These are phyloP conservation scores for Brassica rapa DNA, from an alignment of 345 rosid genomes.

Conservation along the genomic window DNA sequence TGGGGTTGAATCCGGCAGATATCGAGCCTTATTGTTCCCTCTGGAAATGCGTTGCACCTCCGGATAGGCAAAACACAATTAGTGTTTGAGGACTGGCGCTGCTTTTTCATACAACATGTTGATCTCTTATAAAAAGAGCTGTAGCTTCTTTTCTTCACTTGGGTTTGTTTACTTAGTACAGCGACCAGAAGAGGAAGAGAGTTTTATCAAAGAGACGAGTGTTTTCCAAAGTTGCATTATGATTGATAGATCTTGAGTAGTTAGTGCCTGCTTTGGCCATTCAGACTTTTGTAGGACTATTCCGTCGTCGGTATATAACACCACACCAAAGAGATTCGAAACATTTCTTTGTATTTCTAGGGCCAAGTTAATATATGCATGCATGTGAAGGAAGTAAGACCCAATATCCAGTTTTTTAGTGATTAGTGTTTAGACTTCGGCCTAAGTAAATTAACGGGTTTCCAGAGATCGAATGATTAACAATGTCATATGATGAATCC, in stretches of 20 bases:
- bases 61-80: slow-evolving; percentile 57
- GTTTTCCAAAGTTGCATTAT: neutral
- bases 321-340: neutral
- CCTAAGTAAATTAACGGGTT: neutral
- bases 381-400: neutral
- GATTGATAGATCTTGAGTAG: neutral
- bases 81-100: slow-evolving; percentile 40
- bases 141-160: neutral
- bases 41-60: slow-evolving; percentile 92
- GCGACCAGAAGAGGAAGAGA: slow-evolving; percentile 2
- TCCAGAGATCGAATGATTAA: neutral
- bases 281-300: neutral
- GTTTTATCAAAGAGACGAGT: slow-evolving; percentile 12
- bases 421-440: neutral
- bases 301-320: neutral
- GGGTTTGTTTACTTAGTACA: slow-evolving; percentile 4
- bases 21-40: slow-evolving; percentile 66
- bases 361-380: neutral
- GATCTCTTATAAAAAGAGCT: neutral
- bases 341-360: neutral
- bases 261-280: neutral
- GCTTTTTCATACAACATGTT: neutral
- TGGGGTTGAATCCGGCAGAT: slow-evolving; percentile 69
- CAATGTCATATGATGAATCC: neutral
- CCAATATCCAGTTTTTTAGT: neutral